phyloP scores from a whole-genome alignment of 1,139 yeast species.

The Candida freyschussii region DNA sequence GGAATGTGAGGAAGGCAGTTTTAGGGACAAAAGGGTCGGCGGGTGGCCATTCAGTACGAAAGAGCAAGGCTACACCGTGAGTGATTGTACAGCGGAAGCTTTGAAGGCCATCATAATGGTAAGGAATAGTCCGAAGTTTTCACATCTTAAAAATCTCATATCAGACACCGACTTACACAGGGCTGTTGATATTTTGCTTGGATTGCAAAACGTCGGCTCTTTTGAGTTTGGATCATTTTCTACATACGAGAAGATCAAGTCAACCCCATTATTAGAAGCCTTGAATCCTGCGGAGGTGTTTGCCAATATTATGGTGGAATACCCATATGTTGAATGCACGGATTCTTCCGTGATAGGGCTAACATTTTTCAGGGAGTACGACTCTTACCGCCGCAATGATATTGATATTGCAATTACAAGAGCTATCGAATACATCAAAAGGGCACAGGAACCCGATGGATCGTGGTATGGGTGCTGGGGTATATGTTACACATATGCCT shows the following conservation, averaged over 20 bases:
- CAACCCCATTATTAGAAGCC: conserved; percentile 68
- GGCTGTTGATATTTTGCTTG: conserved; percentile 67
- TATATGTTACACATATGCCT: conserved; percentile 90
- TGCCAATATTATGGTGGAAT: conserved; percentile 97
- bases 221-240: conserved; percentile 92
- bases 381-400: conserved; percentile 60
- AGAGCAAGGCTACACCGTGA: conserved; percentile 92
- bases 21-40: conserved; percentile 81
- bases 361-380: conserved; percentile 65
- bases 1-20: conserved; percentile 74
- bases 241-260: conserved; percentile 82
- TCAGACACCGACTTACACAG: conserved; percentile 49
- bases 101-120: conserved; percentile 93
- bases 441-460: conserved; percentile 72
- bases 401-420: conserved; percentile 62
- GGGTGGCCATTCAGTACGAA: conserved; percentile 97
- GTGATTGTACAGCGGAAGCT: conserved; percentile 97
- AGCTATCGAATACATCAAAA: conserved; percentile 69
- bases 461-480: conserved; percentile 99
- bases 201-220: conserved; percentile 70
- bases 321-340: conserved; percentile 96
- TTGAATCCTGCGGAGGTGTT: conserved; percentile 97
- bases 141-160: conserved; percentile 46
- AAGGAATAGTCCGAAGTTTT: conserved; percentile 53
- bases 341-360: conserved; percentile 91